Evolutionary conservation across 331 rosid genomes (phyloP).

Genomic region (Quercus tomentella): DNA sequence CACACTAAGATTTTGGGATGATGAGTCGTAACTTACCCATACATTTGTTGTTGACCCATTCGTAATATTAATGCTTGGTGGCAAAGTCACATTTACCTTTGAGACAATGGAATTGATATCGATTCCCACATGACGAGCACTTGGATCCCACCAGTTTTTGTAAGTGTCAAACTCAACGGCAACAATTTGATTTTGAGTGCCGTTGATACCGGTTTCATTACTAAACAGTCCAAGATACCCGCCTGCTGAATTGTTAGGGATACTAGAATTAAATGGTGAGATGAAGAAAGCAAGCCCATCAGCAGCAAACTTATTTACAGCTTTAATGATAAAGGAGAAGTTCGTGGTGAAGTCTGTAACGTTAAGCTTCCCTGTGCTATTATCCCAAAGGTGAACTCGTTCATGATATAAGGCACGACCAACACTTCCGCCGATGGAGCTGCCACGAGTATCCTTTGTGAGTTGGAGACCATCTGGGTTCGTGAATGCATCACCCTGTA

Average conservation of each 20-base stretch:
- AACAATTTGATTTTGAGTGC: slow-evolving; percentile 15
- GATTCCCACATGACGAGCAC: slow-evolving; percentile 23
- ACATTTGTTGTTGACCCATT: not conserved
- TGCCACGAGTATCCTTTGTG: not conserved
- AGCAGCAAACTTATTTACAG: fast-evolving
- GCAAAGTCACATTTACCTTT: not conserved
- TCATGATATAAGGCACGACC: slow-evolving; percentile 30
- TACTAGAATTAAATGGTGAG: too few relatives aligned
- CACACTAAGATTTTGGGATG: slow-evolving; percentile 1
- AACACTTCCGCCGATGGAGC: not conserved
- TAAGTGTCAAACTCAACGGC: slow-evolving; percentile 35
- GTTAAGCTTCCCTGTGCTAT: not conserved
- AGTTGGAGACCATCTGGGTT: not conserved
- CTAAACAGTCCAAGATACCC: slow-evolving; percentile 41
- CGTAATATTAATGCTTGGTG: not conserved
- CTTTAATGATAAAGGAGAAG: slow-evolving; percentile 23
- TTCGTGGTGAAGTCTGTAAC: slow-evolving; percentile 13
- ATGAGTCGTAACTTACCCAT: slow-evolving; percentile 12
- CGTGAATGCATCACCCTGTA: not conserved
- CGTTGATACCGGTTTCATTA: not conserved
- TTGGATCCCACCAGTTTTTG: fast-evolving
- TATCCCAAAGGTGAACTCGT: slow-evolving; percentile 41
- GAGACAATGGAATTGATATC: slow-evolving; percentile 28
- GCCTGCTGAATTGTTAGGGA: not conserved
- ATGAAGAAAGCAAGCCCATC: too few relatives aligned